Percentiles rank a stretch among this genome's conserved stretches.
phyloP scores from a whole-genome alignment of 192 early-diverging fungal species.

The Coemansia asiatica region DNA sequence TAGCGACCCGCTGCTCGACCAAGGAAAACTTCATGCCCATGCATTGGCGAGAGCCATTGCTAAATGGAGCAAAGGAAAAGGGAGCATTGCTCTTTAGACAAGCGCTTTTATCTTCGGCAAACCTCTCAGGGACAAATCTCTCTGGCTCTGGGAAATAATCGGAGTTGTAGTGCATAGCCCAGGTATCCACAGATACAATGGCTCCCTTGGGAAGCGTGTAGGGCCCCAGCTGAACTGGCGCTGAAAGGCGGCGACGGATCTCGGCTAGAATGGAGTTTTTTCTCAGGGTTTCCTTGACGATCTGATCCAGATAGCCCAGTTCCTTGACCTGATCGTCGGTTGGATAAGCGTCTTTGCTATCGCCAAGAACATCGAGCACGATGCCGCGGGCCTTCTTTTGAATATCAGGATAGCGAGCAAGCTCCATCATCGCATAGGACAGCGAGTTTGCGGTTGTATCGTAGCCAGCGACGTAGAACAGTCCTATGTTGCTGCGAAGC shows the following conservation, averaged over 20 bases:
- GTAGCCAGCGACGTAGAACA: conserved; percentile 61
- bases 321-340: conserved; percentile 57
- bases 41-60: conserved; percentile 60
- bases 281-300: conserved; percentile 57
- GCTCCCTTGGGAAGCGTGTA: conserved; percentile 47
- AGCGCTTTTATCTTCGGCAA: conserved; percentile 37
- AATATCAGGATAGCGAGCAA: conserved; percentile 51
- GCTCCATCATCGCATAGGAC: conserved; percentile 52
- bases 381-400: conserved; percentile 60
- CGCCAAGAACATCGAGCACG: conserved; percentile 57
- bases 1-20: conserved; percentile 58
- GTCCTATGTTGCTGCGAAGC: conserved; percentile 53
- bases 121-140: conserved; percentile 54
- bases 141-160: conserved; percentile 48
- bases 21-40: conserved; percentile 66
- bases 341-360: conserved; percentile 55
- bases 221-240: conserved; percentile 43
- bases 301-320: conserved; percentile 54
- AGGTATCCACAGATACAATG: conserved; percentile 44
- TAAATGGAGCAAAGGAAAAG: conserved; percentile 61
- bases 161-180: conserved; percentile 54
- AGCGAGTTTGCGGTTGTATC: conserved; percentile 63
- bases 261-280: conserved; percentile 55
- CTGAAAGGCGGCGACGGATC: conserved; percentile 43
- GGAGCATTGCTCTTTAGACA: conserved; percentile 34